Conservation (phyloP, 2,329 filamentous ascomycete genomes). For the Curvularia sp. region DNA sequence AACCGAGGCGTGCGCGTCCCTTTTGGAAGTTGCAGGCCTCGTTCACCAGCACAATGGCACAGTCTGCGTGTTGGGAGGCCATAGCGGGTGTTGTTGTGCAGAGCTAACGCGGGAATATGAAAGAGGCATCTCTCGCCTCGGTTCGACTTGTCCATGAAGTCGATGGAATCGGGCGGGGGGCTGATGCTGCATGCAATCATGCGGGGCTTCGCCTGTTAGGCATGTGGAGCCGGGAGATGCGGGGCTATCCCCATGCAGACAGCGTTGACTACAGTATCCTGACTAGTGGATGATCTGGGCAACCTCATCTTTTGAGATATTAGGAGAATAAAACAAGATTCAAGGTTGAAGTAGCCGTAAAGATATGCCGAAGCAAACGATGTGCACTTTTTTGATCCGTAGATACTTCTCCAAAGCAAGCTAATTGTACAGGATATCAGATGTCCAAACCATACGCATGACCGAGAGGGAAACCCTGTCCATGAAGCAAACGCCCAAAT, state of each 20-base stretch:
- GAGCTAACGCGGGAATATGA: conserved; percentile 20
- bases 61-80: conserved; percentile 12
- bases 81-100: conserved; percentile 5
- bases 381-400: not conserved
- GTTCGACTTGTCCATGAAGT: conserved; percentile 9
- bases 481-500: conserved; percentile 13
- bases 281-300: conserved; percentile 1
- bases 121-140: conserved; percentile 20
- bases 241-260: conserved; percentile 23
- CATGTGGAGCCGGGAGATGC: conserved; percentile 11
- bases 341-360: not conserved
- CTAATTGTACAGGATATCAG: conserved; percentile 50
- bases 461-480: conserved; percentile 26
- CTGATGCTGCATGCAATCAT: conserved; percentile 17
- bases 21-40: conserved; percentile 3
- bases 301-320: not conserved
- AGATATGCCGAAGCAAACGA: not conserved
- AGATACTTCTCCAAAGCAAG: conserved; percentile 10
- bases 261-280: conserved; percentile 2
- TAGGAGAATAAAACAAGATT: not conserved
- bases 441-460: conserved; percentile 32
- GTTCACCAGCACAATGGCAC: not conserved
- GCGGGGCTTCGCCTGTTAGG: conserved; percentile 17
- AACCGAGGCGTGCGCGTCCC: conserved; percentile 5
- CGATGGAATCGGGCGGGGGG: conserved; percentile 1